Base-by-base conservation (phyloP, 768 basidiomycete species). In the Neoboletus brunneissimus region DNA sequence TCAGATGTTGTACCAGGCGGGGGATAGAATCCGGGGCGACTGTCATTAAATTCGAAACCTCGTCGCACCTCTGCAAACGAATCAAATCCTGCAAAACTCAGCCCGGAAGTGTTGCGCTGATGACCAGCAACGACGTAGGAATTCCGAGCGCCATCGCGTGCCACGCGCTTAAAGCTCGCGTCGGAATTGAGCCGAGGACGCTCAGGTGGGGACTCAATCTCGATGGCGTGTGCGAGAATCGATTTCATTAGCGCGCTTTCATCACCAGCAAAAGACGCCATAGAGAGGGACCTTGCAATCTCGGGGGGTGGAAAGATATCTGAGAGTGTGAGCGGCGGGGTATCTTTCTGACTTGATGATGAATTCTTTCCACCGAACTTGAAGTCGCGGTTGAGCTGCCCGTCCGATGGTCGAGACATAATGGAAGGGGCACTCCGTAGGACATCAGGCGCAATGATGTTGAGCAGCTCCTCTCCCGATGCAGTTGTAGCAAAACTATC, bases 1-100 rank as follows among this genome's bases (percentile, higher is more conserved):
- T 73, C 75, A 18, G 73, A 74, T 34, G 70, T 55, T 11, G 73
- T 71, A 2, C 67, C 71, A 29, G 77, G 71, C 12, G 82, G 80
- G 1, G 86, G 85, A 63, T 88, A 90, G 68, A 88, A 89, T 2
- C 80, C 74, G 2, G 86, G 83, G 0, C 87, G 81, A 46, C 80
- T 74, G 9, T 80, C 76, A 27, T 76, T 76, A 67, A 88, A 91
- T 66, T 91, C 89, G 58, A 91, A 92, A 2, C 85, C 88, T 48
- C 88, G 80, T 31, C 89, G 76, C n/a, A 91, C 81, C 64, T 90
- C 89, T 20, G 86, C 85, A 60, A 90, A 92, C 0, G 87, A 86
- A 45, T 86, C 84, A 16, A 91, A 77, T 0, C 89, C 89, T 5
- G 73, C 77, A 61, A 92, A 91, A 67, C 88, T 90, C 49, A 81